Percentiles rank a stretch among this genome's conserved stretches.
These are phyloP conservation scores for Scytalidium sp. DNA, from an alignment of 2,329 filamentous ascomycete species.

Conservation along the genomic window DNA sequence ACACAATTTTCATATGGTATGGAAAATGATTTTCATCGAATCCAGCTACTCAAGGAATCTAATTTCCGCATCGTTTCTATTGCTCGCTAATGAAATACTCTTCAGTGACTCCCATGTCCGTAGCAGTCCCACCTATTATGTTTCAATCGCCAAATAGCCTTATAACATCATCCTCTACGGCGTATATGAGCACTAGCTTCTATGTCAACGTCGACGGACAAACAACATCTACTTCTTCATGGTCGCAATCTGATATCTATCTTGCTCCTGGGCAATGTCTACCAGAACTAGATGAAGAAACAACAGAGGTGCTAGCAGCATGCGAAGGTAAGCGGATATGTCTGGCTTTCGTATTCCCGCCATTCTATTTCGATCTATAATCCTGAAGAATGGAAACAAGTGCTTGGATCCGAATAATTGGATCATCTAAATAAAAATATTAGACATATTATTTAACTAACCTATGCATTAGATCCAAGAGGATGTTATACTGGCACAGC, in stretches of 20 bases:
- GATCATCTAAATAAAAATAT: not conserved
- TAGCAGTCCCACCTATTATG: not conserved
- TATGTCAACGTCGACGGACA: constrained; percentile 4
- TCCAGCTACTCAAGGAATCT: not conserved
- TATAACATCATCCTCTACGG: constrained; percentile 4
- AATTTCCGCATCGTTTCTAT: not conserved
- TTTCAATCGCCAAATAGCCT: constrained; percentile 2
- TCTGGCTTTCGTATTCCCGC: not conserved
- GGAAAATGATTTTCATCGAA: not conserved
- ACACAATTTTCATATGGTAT: constrained; percentile 7
- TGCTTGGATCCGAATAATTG: not conserved
- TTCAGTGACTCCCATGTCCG: not conserved
- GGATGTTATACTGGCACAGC: not conserved
- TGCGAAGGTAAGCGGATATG: not conserved
- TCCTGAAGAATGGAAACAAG: no score
- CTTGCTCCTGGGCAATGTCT: not conserved
- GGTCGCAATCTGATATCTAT: constrained; percentile 4
- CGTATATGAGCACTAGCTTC: constrained; percentile 6
- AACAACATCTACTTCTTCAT: constrained; percentile 1
- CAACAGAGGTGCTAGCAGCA: not conserved
- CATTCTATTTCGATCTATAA: not conserved
- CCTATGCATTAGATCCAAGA: not conserved
- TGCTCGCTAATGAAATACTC: not conserved
- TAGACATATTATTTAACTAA: not conserved
- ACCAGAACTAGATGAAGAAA: not conserved